Conservation (phyloP, 495 filamentous ascomycete species). For the Monascus purpureus region DNA sequence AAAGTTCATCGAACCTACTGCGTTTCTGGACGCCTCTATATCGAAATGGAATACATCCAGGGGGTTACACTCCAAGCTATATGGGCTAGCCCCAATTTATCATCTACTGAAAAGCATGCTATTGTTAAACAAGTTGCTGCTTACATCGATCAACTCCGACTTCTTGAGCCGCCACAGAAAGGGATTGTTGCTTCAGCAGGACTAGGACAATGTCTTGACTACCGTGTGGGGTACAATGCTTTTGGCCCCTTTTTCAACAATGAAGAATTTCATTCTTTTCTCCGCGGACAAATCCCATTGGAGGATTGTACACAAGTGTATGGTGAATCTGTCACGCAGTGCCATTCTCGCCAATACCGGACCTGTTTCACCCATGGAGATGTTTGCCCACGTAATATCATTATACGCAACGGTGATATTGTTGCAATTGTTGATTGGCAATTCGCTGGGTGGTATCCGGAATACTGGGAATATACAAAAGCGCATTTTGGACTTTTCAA, state of each 20-base stretch:
- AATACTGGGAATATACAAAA: slow-evolving; percentile 36
- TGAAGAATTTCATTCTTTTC: slow-evolving; percentile 6
- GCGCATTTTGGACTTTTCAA: slow-evolving; percentile 8
- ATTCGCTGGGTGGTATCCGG: slow-evolving; percentile 32
- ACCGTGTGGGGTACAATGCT: slow-evolving; percentile 2
- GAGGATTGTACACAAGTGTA: slow-evolving; percentile 4
- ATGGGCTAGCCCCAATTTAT: neutral
- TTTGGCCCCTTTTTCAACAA: slow-evolving; percentile 6
- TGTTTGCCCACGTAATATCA: slow-evolving; percentile 19
- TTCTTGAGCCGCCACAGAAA: neutral
- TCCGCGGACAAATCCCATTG: slow-evolving; percentile 3
- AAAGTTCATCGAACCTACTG: neutral
- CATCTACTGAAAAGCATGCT: neutral
- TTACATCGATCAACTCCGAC: slow-evolving; percentile 1
- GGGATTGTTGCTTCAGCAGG: slow-evolving; percentile 1
- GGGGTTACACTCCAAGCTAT: neutral
- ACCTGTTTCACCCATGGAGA: slow-evolving; percentile 15
- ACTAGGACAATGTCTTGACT: slow-evolving; percentile 2
- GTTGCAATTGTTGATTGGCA: slow-evolving; percentile 36
- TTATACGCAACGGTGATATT: slow-evolving; percentile 13
- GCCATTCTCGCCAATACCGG: slow-evolving; percentile 5
- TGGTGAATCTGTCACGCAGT: slow-evolving; percentile 2
- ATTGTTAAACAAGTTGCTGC: slow-evolving; percentile 1
- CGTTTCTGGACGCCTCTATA: neutral
- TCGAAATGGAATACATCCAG: slow-evolving; percentile 1